These are phyloP conservation scores for Blakeslea trispora DNA, from an alignment of 371 early-diverging fungal species.

Conservation along the genomic window DNA sequence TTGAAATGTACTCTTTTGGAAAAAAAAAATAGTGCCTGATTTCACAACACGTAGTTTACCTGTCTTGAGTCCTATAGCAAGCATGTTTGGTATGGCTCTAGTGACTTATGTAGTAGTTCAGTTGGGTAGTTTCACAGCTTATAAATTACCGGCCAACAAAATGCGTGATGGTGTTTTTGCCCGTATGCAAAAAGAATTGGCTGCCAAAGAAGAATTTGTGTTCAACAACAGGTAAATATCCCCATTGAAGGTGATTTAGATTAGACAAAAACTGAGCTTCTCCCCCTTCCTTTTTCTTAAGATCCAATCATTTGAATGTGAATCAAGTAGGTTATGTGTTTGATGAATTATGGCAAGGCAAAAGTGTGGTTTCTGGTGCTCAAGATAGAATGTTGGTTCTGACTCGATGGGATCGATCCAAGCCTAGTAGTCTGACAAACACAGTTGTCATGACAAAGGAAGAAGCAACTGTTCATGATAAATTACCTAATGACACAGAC, in stretches of 20 bases:
- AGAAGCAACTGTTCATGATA: constrained; percentile 71
- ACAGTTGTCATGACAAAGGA: constrained; percentile 79
- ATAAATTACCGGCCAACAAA: constrained; percentile 75
- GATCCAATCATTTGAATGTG: constrained; percentile 43
- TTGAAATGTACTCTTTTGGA: too few relatives aligned
- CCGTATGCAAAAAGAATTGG: constrained; percentile 75
- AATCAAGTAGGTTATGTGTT: constrained; percentile 81
- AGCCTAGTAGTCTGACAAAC: constrained; percentile 71
- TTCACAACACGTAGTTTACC: constrained; percentile 82
- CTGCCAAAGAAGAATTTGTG: constrained; percentile 59
- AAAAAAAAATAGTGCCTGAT: constrained; percentile 57
- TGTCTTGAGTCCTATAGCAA: constrained; percentile 85
- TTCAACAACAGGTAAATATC: constrained; percentile 45
- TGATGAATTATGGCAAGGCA: constrained; percentile 88
- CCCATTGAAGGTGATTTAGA: too few relatives aligned
- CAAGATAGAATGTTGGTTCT: constrained; percentile 72
- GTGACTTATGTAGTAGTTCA: constrained; percentile 83
- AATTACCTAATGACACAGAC: constrained; percentile 28
- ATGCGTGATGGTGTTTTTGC: constrained; percentile 72
- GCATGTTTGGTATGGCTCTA: constrained; percentile 90
- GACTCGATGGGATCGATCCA: constrained; percentile 72
- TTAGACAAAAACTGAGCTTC: too few relatives aligned
- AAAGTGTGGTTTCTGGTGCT: constrained; percentile 73
- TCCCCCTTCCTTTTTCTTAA: background rate
- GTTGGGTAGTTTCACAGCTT: constrained; percentile 71